These are phyloP conservation scores for Cordyceps sp. DNA, from an alignment of 2,329 filamentous ascomycete genomes.

Conservation along the genomic window DNA sequence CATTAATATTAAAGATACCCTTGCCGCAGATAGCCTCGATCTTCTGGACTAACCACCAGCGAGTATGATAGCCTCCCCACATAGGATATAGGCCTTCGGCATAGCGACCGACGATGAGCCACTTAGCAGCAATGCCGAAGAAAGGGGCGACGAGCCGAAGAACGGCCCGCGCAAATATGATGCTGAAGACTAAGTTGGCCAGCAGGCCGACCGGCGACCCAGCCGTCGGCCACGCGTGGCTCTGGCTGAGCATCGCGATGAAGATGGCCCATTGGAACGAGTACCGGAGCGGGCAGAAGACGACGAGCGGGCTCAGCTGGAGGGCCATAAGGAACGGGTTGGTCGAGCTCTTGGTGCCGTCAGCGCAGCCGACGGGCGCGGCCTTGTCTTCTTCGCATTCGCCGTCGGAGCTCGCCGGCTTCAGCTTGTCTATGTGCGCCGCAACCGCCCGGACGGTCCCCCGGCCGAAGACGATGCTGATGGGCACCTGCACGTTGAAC, in stretches of 20 bases:
- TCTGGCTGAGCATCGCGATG: constrained; percentile 26
- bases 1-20: too few relatives aligned
- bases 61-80: too few relatives aligned
- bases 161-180: too few relatives aligned
- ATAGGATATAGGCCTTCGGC: too few relatives aligned
- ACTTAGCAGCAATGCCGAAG: too few relatives aligned
- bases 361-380: constrained; percentile 16
- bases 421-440: constrained; percentile 18
- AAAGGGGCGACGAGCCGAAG: too few relatives aligned
- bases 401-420: background rate
- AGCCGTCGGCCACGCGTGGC: constrained; percentile 20
- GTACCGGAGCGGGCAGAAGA: constrained; percentile 33
- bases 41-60: too few relatives aligned
- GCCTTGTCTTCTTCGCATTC: constrained; percentile 2
- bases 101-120: too few relatives aligned
- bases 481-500: constrained; percentile 30
- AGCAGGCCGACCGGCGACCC: too few relatives aligned
- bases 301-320: constrained; percentile 30
- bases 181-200: too few relatives aligned
- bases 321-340: constrained; percentile 28
- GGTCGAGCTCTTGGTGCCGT: constrained; percentile 30
- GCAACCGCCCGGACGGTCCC: constrained; percentile 25
- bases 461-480: constrained; percentile 32
- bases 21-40: too few relatives aligned
- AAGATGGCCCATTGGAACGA: constrained; percentile 36